Evolutionary conservation across 2,329 filamentous ascomycete species (phyloP), one percentile per base, ranked within the genome.

Genomic region (Aspergillus sp.): DNA sequence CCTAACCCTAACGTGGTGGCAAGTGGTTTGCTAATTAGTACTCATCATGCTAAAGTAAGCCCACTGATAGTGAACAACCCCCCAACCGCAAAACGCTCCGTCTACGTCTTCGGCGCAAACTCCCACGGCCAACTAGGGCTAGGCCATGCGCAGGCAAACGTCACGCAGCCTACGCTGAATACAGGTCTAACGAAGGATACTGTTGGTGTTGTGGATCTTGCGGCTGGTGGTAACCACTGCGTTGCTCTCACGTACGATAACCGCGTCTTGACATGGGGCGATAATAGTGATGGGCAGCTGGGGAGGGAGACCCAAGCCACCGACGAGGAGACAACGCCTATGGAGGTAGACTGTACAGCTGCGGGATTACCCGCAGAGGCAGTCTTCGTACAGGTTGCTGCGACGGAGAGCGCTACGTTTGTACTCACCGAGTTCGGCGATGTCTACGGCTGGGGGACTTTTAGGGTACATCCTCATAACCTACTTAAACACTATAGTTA

Each of bases 401-500:
- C 89, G 34, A 85, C 85, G 51, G 89, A 93, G 76, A 91, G 86
- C 69, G 85, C 87, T 45, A 89, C 85, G 2, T 92, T 93, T 72
- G 89, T 83, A 9, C 80, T 95, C 34, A 93, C 90, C 11, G 83
- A 86, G 45, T 85, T 89, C 58, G 90, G 90, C 17, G 80, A 83
- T 50, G 87, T 95, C 30, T 95, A 91, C 67, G 90, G 90, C 58
- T 95, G 90, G 89, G 90, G 90, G 39, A 91, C 89, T 12, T 95
- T 95, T 79, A 81, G 89, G 66, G 83, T 86, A 78, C 71, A n/a
- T 24, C 5, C 24, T 24, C 24, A 7, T n/a, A n/a, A 6, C 1
- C 6, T 6, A 24, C 24, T n/a, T n/a, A n/a, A n/a, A 24, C 3
- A 24, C 5, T 24, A 24, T 24, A 7, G 4, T 24, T 24, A 24